Evolutionary conservation across 1,284 basidiomycete genomes (phyloP).

Genomic region (Sanguinoderma infundibulare): DNA sequence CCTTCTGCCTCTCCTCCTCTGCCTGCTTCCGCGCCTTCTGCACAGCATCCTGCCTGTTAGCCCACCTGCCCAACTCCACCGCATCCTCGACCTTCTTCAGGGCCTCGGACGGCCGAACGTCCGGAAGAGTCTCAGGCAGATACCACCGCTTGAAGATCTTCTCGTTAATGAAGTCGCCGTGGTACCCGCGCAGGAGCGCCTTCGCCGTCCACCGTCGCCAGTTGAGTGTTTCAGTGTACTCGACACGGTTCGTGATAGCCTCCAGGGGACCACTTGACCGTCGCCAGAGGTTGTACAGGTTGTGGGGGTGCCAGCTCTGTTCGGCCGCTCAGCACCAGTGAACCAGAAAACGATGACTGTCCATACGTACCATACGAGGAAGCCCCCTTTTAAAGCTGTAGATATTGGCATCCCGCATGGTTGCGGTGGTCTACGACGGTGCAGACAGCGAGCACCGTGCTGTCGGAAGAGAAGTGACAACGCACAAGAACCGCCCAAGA

Average conservation of each 20-base stretch:
- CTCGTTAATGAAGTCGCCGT: slow-evolving; percentile 95
- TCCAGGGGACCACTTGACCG: slow-evolving; percentile 54
- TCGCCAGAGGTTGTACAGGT: slow-evolving; percentile 73
- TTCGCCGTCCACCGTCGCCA: slow-evolving; percentile 94
- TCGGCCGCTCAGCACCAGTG: slow-evolving; percentile 8
- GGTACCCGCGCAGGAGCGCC: slow-evolving; percentile 80
- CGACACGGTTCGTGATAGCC: slow-evolving; percentile 62
- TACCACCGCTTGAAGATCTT: slow-evolving; percentile 96
- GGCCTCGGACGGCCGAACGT: slow-evolving; percentile 66
- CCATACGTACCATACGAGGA: slow-evolving; percentile 53
- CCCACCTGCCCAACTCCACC: slow-evolving; percentile 44
- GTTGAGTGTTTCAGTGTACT: slow-evolving; percentile 74
- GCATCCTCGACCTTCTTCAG: slow-evolving; percentile 42
- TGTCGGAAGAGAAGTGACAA: too few species aligned
- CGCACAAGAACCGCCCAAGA: too few species aligned
- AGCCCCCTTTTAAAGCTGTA: slow-evolving; percentile 43
- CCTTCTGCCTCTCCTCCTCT: slow-evolving; percentile 66
- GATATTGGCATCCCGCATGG: slow-evolving; percentile 46
- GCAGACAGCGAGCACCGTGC: too few species aligned
- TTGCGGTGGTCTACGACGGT: slow-evolving; percentile 9
- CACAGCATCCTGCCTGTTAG: slow-evolving; percentile 50
- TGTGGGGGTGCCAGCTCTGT: slow-evolving; percentile 82
- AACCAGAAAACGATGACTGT: background rate
- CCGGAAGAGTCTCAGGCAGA: slow-evolving; percentile 86
- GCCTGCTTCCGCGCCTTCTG: slow-evolving; percentile 51